phyloP scores from a whole-genome alignment of 2,329 filamentous ascomycete genomes.

The Domatiomyces globalis region DNA sequence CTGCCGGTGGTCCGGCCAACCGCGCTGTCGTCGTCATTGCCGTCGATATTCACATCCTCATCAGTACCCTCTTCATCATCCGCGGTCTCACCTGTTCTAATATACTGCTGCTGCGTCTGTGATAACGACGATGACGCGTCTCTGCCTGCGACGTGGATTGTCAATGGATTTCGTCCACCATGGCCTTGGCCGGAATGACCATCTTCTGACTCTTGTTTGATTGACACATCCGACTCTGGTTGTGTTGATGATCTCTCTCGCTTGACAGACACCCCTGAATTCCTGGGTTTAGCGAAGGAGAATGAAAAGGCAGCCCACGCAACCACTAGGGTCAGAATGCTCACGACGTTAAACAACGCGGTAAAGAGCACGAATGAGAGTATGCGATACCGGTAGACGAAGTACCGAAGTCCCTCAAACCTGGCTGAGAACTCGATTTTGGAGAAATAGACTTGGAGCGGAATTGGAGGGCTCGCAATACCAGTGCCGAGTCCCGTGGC shows the following conservation, averaged over 20 bases:
- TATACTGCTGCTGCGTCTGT: neutral
- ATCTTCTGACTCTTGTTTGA: conserved; percentile 21
- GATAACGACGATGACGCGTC: neutral
- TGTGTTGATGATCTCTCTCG: conserved; percentile 18
- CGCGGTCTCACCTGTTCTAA: conserved; percentile 10
- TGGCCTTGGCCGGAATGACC: conserved; percentile 3
- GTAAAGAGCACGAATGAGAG: conserved; percentile 56
- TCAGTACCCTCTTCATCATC: conserved; percentile 19
- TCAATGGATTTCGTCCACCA: neutral
- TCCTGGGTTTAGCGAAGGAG: conserved; percentile 14
- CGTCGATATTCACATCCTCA: conserved; percentile 14
- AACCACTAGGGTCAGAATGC: conserved; percentile 51
- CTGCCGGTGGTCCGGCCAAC: conserved; percentile 12
- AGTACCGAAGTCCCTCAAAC: conserved; percentile 58
- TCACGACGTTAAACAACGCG: conserved; percentile 59
- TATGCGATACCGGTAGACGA: conserved; percentile 75
- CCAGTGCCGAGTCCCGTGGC: neutral
- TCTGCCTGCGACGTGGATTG: neutral
- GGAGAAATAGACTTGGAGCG: conserved; percentile 55
- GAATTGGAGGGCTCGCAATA: neutral
- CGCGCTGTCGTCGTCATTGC: conserved; percentile 3
- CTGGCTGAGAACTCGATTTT: conserved; percentile 57
- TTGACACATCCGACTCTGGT: conserved; percentile 8
- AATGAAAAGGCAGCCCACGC: conserved; percentile 45
- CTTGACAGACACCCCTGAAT: conserved; percentile 5